Conservation (phyloP, 164 flowering plant genomes). For the Piper longum region DNA sequence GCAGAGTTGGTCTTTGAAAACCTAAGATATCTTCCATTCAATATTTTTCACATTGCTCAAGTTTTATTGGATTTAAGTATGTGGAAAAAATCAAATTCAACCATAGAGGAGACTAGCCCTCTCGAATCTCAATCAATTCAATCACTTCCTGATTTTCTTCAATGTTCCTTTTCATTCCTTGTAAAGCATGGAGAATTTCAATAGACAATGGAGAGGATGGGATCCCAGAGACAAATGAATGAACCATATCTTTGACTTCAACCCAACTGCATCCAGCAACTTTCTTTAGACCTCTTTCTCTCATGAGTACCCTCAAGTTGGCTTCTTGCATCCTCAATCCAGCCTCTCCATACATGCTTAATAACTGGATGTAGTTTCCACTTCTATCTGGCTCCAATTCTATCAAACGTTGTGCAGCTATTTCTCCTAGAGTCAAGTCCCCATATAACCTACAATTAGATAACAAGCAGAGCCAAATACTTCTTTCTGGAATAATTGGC, state of each 20-base stretch:
- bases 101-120: background rate
- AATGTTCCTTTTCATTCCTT: conserved; percentile 26
- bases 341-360: conserved; percentile 39
- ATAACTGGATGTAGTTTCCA: conserved; percentile 29
- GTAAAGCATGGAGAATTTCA: conserved; percentile 24
- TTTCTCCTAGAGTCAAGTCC: conserved; percentile 36
- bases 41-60: no score
- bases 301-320: conserved; percentile 27
- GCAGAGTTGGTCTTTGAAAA: conserved; percentile 37
- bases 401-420: conserved; percentile 26
- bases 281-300: conserved; percentile 37
- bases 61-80: no score
- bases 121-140: background rate
- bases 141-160: background rate
- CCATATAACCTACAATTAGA: conserved; percentile 26
- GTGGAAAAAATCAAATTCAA: no score
- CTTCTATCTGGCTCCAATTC: conserved; percentile 28
- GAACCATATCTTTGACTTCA: conserved; percentile 26
- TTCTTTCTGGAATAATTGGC: conserved; percentile 36
- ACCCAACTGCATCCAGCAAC: conserved; percentile 59
- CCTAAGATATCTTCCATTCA: conserved; percentile 11
- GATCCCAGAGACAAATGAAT: conserved; percentile 35
- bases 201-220: conserved; percentile 22
- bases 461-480: conserved; percentile 40
- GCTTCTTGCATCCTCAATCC: conserved; percentile 34